Base-by-base conservation (phyloP, 139 green algal species). In the Tetraselmis striata region DNA sequence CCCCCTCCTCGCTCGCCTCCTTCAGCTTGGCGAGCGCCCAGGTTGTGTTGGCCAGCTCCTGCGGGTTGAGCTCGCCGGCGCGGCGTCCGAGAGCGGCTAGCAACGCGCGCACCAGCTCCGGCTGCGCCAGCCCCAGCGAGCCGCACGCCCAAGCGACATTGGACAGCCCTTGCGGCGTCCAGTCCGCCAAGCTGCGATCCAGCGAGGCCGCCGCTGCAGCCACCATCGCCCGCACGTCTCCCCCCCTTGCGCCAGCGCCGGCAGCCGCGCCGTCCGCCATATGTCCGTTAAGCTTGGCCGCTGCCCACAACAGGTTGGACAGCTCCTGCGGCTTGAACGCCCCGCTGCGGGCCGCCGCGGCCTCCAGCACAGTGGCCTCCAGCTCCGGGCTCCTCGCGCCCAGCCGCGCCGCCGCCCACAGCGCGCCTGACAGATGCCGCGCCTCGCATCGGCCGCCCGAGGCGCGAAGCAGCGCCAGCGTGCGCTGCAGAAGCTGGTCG, bases 321-420 rank as follows among this genome's bases (percentile, higher is more conserved):
- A 77, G 74, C 74, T 77, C 74, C 25, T 77, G 74, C 74, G 74
- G 74, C 25, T 77, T 77, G 74, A 77, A 77, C 26, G 11, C 23
- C 22, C 74, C 74, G 5, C 2, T 18, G 2, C 74, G 74, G 2
- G 5, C 74, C 26, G 74, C 74, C 2, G 74, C 74, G 2, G 74
- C 74, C 22, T 28, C 23, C 2, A 77, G 74, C 45, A 67, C 45
- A 5, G 18, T 67, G 11, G 45, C 45, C 45, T 67, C 45, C 18
- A 67, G 45, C 45, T 67, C 45, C 18, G 45, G 45, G 5, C 11
- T 18, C 18, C 18, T 5, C 26, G 2, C 23, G 25, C 74, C 74
- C 74, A 77, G 5, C 74, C 74, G 22, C 26, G 74, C 74, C 26
- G 26, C n/a, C 2, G 74, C 22, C 74, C 74, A 77, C 2, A 77